phyloP scores from a whole-genome alignment of 768 basidiomycete species.

The Termitomyces heimii region DNA sequence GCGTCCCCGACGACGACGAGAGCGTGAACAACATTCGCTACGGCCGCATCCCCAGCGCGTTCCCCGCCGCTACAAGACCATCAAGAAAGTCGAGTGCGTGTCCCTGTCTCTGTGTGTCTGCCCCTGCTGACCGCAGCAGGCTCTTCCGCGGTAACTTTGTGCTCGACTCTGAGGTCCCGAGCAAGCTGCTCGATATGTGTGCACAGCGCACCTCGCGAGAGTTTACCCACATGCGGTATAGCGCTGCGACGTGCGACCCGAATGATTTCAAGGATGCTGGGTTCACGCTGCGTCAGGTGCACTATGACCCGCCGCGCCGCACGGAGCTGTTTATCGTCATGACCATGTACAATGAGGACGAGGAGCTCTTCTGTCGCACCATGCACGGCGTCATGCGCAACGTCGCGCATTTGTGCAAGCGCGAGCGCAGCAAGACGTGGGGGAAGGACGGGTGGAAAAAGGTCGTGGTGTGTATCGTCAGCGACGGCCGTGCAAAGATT shows the following conservation, averaged over 20 bases:
- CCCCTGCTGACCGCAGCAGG: constrained; percentile 21
- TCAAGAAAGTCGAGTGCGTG: constrained; percentile 83
- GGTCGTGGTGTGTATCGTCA: constrained; percentile 90
- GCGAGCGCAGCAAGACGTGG: constrained; percentile 90
- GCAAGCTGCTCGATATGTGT: constrained; percentile 86
- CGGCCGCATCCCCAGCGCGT: constrained; percentile 86
- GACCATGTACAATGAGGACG: constrained; percentile 97
- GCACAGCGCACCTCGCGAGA: constrained; percentile 74
- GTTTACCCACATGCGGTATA: constrained; percentile 95
- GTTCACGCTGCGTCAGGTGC: constrained; percentile 86
- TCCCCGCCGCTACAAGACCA: constrained; percentile 85
- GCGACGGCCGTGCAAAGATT: constrained; percentile 82
- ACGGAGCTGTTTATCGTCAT: constrained; percentile 97
- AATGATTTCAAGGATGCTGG: constrained; percentile 80
- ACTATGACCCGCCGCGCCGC: constrained; percentile 84
- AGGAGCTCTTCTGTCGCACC: constrained; percentile 83
- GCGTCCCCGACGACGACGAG: constrained; percentile 22
- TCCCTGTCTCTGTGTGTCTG: not conserved
- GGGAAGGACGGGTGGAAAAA: constrained; percentile 98
- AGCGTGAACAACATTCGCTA: constrained; percentile 64
- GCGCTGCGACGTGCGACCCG: constrained; percentile 93
- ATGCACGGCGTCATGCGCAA: constrained; percentile 98
- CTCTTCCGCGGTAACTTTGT: constrained; percentile 94
- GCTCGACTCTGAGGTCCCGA: constrained; percentile 82
- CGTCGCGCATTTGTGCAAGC: constrained; percentile 79